Percentiles rank a stretch among this genome's conserved stretches.
These are phyloP conservation scores for Mycena haematopus DNA, from an alignment of 768 basidiomycete species.

Conservation along the genomic window DNA sequence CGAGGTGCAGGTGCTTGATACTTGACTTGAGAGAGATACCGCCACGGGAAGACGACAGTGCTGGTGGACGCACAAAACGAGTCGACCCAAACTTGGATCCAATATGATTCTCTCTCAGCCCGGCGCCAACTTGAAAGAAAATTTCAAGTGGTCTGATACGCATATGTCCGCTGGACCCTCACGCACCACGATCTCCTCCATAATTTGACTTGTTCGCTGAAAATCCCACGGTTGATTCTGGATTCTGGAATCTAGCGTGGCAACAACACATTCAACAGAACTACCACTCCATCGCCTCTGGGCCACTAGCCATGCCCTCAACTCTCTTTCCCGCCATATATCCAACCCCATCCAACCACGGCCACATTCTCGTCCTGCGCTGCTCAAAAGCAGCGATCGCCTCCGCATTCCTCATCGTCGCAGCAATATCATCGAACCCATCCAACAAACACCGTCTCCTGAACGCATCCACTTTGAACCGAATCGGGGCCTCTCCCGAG, in stretches of 20 bases:
- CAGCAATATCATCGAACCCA: conserved; percentile 93
- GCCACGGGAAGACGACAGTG: too few relatives aligned
- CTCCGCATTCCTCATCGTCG: conserved; percentile 82
- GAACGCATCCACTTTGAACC: conserved; percentile 89
- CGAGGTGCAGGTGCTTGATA: too few relatives aligned
- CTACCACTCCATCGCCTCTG: conserved; percentile 18
- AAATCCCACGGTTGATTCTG: neutral
- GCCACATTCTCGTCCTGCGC: conserved; percentile 78
- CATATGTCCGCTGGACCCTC: too few relatives aligned
- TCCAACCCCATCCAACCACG: conserved; percentile 96
- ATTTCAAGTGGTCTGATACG: too few relatives aligned
- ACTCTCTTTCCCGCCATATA: conserved; percentile 2
- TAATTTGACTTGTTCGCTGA: too few relatives aligned
- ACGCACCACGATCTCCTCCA: too few relatives aligned
- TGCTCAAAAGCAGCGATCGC: conserved; percentile 81
- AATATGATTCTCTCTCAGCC: too few relatives aligned
- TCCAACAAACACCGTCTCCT: conserved; percentile 91
- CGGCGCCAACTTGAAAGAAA: too few relatives aligned
- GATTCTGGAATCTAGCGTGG: neutral
- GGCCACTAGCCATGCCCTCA: neutral
- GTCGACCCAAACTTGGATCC: too few relatives aligned
- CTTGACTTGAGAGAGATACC: too few relatives aligned
- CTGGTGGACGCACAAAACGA: too few relatives aligned
- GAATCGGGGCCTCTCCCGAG: conserved; percentile 65
- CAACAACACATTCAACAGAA: neutral